phyloP scores from a whole-genome alignment of 1,284 basidiomycete genomes.

The Tilletia indica region DNA sequence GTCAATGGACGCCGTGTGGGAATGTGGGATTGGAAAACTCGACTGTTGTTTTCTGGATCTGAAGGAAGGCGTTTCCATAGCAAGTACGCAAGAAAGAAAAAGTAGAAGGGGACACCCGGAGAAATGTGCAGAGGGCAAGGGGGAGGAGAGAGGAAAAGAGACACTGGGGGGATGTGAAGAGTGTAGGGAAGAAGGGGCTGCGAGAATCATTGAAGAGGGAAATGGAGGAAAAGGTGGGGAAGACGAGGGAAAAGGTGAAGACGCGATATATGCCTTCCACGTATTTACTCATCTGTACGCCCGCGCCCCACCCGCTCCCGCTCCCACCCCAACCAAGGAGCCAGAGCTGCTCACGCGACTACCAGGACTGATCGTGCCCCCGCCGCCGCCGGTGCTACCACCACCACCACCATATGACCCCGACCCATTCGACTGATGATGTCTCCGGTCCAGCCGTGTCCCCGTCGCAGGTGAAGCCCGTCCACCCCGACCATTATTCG shows the following conservation, averaged over 20 bases:
- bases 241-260: neutral
- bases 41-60: no score
- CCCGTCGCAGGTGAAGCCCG: neutral
- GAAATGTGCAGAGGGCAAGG: neutral
- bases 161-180: neutral
- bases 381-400: neutral
- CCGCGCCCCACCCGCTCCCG: neutral
- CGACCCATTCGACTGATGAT: conserved; percentile 3
- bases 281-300: neutral
- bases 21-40: no score
- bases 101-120: neutral
- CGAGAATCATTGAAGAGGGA: neutral
- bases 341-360: conserved; percentile 10
- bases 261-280: neutral
- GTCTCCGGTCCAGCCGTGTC: neutral
- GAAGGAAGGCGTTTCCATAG: no score
- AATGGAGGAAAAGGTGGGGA: neutral
- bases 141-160: neutral
- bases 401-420: neutral
- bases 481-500: neutral
- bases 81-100: neutral
- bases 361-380: neutral
- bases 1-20: no score
- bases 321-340: conserved; percentile 1
- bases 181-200: neutral